These are phyloP conservation scores for Penicillium egyptiacum DNA, from an alignment of 495 filamentous ascomycete species.

Conservation along the genomic window DNA sequence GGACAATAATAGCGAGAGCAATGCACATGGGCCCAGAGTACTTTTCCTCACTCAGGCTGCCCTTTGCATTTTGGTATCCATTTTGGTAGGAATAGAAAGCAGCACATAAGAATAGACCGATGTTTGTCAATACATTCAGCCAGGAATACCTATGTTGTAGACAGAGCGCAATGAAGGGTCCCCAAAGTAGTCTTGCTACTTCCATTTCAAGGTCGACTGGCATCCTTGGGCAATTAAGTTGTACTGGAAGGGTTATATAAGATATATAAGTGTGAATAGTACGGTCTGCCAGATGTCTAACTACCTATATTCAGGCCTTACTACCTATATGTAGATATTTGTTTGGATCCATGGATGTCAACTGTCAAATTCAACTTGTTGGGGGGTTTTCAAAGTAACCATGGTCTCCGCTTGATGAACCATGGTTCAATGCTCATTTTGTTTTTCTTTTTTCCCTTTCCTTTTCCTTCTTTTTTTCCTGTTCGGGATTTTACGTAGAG, in stretches of 20 bases:
- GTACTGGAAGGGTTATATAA: neutral
- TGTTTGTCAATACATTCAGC: neutral
- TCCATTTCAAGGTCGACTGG: no score
- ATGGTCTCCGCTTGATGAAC: slow-evolving; percentile 5
- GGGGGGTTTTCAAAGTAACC: neutral
- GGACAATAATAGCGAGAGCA: neutral
- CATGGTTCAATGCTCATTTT: slow-evolving; percentile 13
- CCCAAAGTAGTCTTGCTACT: no score
- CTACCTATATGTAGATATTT: no score
- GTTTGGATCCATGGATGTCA: neutral
- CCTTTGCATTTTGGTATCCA: neutral
- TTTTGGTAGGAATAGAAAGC: no score
- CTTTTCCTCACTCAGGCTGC: neutral
- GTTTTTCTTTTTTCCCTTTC: neutral
- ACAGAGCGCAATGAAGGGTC: neutral
- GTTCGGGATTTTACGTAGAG: no score
- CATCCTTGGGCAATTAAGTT: no score
- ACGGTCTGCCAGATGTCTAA: no score
- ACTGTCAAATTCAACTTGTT: neutral
- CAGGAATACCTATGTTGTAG: neutral
- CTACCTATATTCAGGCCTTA: no score
- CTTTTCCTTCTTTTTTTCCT: neutral
- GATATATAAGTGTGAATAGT: no score
- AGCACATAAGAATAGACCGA: neutral
- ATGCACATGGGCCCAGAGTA: neutral